Conservation (phyloP, 306 rosid genomes). For the Sechiopsis laciniata region DNA sequence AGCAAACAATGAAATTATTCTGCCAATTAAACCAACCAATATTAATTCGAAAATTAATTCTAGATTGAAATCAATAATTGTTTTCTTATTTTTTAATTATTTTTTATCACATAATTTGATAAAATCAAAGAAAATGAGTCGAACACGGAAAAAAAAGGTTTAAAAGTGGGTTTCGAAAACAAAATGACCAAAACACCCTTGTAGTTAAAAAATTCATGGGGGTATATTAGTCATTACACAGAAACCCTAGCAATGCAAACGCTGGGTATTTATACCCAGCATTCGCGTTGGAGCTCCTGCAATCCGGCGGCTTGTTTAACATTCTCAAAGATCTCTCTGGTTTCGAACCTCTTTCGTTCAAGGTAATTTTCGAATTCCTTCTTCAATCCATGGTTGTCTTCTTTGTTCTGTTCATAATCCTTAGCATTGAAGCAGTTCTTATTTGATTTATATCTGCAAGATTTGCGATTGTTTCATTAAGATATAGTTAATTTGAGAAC, state of each 20-base stretch:
- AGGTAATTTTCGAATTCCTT: neutral
- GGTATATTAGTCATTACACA: neutral
- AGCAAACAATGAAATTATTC: no score
- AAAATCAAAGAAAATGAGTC: no score
- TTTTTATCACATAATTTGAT: no score
- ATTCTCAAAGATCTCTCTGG: neutral
- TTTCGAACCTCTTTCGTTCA: neutral
- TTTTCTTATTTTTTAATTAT: no score
- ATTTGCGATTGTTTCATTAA: neutral
- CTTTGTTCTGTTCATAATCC: neutral
- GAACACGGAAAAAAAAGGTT: no score
- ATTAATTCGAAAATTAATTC: no score
- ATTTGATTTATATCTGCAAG: neutral
- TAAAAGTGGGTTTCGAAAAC: no score
- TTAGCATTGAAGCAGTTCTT: neutral
- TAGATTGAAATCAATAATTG: no score
- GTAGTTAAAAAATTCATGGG: neutral
- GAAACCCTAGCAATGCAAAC: slow-evolving; percentile 3
- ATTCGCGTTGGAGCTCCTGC: neutral
- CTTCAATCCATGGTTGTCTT: neutral
- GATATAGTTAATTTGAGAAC: neutral
- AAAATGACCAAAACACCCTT: neutral
- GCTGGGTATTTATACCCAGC: neutral
- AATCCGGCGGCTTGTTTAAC: neutral
- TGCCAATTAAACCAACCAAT: no score